Conservation (phyloP, 805 yeast species). For the Sugiyamaella lignohabitans region DNA sequence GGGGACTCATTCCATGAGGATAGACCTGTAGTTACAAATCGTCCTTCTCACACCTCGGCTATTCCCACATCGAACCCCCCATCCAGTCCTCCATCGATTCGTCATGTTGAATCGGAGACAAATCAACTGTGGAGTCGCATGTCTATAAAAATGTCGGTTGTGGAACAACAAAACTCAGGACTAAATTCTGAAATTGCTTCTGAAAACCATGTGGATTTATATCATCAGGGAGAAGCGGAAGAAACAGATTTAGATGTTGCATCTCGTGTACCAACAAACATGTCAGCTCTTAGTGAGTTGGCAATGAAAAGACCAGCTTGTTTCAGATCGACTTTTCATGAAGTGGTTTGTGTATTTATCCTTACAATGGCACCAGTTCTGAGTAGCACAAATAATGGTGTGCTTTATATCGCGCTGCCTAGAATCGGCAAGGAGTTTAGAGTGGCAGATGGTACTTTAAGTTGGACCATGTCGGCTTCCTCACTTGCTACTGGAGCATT, state of each 20-base stretch:
- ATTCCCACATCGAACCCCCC: too few relatives aligned
- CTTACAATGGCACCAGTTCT: constrained; percentile 12
- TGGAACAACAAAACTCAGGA: neutral
- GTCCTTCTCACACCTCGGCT: too few relatives aligned
- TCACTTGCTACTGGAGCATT: constrained; percentile 40
- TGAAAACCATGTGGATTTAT: neutral
- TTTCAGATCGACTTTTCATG: constrained; percentile 8
- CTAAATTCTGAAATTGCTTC: neutral
- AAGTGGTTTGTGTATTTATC: constrained; percentile 1
- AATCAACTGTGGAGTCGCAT: neutral
- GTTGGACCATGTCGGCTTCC: constrained; percentile 41
- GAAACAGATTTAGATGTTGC: neutral
- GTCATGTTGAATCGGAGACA: neutral
- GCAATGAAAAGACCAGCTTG: constrained; percentile 8
- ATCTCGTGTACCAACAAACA: neutral
- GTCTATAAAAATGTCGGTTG: neutral
- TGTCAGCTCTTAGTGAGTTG: neutral
- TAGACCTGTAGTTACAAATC: too few relatives aligned
- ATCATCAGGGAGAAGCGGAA: neutral
- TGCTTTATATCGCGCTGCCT: constrained; percentile 34
- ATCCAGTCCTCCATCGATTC: neutral
- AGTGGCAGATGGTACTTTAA: constrained; percentile 36
- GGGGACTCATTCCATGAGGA: too few relatives aligned
- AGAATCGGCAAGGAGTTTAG: constrained; percentile 33
- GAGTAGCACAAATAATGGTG: constrained; percentile 21